A percentile compares a stretch with the other conserved stretches of the same genome.
phyloP scores from a whole-genome alignment of 495 filamentous ascomycete species.

The Cercophora newfieldiana region DNA sequence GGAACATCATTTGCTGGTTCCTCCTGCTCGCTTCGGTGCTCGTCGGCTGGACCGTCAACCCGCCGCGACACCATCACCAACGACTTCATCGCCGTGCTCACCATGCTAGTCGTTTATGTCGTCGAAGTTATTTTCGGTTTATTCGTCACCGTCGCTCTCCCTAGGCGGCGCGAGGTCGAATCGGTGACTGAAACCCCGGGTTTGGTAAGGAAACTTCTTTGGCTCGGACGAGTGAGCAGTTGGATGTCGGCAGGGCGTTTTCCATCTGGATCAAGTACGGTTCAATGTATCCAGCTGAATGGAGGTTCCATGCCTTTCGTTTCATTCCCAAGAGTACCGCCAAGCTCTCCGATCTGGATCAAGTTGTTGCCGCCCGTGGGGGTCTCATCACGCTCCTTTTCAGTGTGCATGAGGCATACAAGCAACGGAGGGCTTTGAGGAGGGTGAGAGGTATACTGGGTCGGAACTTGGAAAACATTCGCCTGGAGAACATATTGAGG shows the following conservation, averaged over 20 bases:
- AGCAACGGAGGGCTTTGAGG: neutral
- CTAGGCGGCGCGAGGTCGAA: neutral
- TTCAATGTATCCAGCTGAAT: neutral
- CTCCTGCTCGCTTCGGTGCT: slow-evolving; percentile 8
- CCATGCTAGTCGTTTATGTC: neutral
- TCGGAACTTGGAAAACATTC: neutral
- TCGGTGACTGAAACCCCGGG: neutral
- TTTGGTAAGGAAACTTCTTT: neutral
- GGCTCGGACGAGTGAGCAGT: neutral
- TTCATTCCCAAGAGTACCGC: neutral
- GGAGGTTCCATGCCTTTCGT: slow-evolving; percentile 2
- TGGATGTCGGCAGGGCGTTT: neutral
- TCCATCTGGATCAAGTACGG: neutral
- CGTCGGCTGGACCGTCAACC: slow-evolving; percentile 5
- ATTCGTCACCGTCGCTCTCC: neutral
- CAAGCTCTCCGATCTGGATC: neutral
- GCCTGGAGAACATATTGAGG: too few species aligned
- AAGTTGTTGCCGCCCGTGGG: neutral
- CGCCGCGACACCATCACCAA: slow-evolving; percentile 10
- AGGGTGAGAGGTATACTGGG: neutral
- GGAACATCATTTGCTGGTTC: slow-evolving; percentile 4
- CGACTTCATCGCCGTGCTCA: neutral
- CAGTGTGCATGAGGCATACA: slow-evolving; percentile 1
- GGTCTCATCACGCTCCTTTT: neutral
- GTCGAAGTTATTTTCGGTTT: neutral